Evolutionary conservation across 768 basidiomycete species (phyloP), one percentile per base, ranked within the genome.

Genomic region (Auricularia sp.): DNA sequence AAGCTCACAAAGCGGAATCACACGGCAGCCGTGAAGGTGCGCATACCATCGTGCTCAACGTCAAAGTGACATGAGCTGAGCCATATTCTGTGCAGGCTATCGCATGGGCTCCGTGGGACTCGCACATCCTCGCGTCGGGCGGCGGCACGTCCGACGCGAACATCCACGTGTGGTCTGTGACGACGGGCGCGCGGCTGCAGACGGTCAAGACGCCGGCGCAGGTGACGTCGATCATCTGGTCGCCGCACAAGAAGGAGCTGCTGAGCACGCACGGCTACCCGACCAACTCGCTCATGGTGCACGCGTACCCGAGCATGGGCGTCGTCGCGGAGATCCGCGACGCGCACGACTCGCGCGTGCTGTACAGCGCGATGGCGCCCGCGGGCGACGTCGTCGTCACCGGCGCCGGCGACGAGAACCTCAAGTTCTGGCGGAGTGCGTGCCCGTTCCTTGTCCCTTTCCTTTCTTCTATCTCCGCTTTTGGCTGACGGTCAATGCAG

Each of bases 91-190:
- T 8, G 39, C 2, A 42, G 39, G 95, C 94, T 1, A 78, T 99
- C 63, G 93, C 93, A 1, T 99, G 97, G 93, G 96, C 93, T 67
- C 93, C 96, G 0, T 98, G 97, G 97, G 91, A 94, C 75, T 84
- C 88, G 0, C 87, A 89, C 2, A 81, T 98, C 18, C 84, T 98
- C 61, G 95, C 96, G 2, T 87, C 90, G 0, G 97, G 97, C 0
- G 96, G 97, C 0, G 97, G 97, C 0, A 95, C 96, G 2, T 90
- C 90, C 68, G 97, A 99, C 72, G 90, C 91, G 39, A 90, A 87
- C 5, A 85, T 93, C 70, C 87, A 95, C 70, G 78, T 96, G 61
- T 94, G 93, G 93, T 93, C 93, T 72, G 87, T 85, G 65, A 91
- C 89, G 3, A 98, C 95, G 0, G 94, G 93, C 3, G 93, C 95